These are phyloP conservation scores for Cyclotella choctawhatcheeana DNA, from an alignment of 108 stramenopile genomes.

Conservation along the genomic window DNA sequence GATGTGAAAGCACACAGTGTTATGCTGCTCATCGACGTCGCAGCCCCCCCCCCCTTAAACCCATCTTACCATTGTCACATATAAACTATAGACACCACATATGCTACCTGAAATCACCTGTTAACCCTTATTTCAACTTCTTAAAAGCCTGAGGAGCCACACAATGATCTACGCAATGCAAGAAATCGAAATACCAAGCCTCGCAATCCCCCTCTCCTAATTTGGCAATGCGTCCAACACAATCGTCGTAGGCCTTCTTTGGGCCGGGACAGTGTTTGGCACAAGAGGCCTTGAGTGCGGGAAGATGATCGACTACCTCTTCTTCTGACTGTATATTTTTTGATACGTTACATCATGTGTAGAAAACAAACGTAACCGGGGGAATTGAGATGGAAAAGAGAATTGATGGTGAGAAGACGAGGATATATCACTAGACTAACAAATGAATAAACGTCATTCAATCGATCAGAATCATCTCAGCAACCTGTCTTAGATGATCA, in stretches of 20 bases:
- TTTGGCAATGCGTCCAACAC: conserved; percentile 80
- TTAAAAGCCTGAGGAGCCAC: conserved; percentile 90
- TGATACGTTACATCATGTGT: neutral
- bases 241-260: conserved; percentile 79
- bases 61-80: neutral
- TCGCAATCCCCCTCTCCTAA: conserved; percentile 90
- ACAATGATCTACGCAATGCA: conserved; percentile 92
- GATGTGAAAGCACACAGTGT: no score
- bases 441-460: no score
- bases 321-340: conserved; percentile 59
- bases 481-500: no score
- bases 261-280: conserved; percentile 71
- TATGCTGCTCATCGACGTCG: no score
- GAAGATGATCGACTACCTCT: conserved; percentile 85
- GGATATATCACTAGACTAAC: no score
- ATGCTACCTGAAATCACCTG: neutral
- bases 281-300: conserved; percentile 73
- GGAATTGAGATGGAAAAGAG: neutral
- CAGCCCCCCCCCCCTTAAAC: no score
- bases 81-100: neutral
- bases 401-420: no score
- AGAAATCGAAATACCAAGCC: conserved; percentile 91
- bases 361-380: neutral
- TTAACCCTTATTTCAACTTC: conserved; percentile 64
- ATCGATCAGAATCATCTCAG: no score